phyloP scores from a whole-genome alignment of 2,329 filamentous ascomycete species.

The Fusarium sp. region DNA sequence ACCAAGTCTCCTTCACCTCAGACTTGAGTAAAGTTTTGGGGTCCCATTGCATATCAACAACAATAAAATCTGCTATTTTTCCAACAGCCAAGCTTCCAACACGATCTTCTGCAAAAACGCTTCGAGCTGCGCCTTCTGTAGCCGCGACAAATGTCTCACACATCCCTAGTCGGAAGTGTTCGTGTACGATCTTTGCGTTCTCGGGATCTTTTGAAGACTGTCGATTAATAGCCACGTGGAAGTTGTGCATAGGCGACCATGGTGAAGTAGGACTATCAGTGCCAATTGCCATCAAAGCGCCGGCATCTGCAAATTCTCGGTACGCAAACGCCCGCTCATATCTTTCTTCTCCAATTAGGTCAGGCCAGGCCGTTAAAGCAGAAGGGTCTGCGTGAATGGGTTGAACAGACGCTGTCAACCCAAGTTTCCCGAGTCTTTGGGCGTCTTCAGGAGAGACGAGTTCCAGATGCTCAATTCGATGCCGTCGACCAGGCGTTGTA shows the following conservation, averaged over 20 bases:
- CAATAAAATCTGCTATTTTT: conserved; percentile 65
- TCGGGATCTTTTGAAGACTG: conserved; percentile 60
- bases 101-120: conserved; percentile 60
- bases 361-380: conserved; percentile 68
- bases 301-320: conserved; percentile 64
- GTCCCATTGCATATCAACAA: conserved; percentile 60
- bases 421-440: conserved; percentile 62
- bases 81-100: conserved; percentile 62
- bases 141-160: conserved; percentile 60
- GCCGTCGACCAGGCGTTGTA: conserved; percentile 58
- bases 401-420: conserved; percentile 68
- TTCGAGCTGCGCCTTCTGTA: conserved; percentile 63
- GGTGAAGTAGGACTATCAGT: conserved; percentile 68
- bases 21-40: conserved; percentile 57
- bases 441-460: conserved; percentile 65
- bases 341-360: conserved; percentile 61
- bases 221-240: conserved; percentile 68
- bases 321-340: conserved; percentile 70
- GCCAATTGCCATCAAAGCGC: conserved; percentile 64
- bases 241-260: conserved; percentile 61
- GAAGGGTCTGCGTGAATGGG: conserved; percentile 67
- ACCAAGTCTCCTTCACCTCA: conserved; percentile 63
- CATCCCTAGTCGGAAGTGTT: conserved; percentile 61
- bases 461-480: conserved; percentile 72
- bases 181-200: conserved; percentile 57